These are phyloP conservation scores for Suhomyces prunicola DNA, from an alignment of 805 yeast species.

Conservation along the genomic window DNA sequence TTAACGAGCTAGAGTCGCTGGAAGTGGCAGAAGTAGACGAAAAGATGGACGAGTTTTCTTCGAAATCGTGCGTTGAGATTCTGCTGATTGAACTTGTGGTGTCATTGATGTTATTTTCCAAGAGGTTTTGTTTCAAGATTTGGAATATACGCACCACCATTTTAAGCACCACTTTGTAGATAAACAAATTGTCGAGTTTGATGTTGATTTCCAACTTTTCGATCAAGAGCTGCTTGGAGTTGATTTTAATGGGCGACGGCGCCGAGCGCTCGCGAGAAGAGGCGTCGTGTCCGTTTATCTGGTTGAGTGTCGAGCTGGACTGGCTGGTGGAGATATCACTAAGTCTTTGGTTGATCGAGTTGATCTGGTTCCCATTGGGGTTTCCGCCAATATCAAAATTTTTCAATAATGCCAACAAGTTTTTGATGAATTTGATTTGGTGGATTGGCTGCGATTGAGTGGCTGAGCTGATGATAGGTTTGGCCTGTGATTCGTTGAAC, in stretches of 20 bases:
- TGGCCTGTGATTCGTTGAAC: constrained; percentile 6
- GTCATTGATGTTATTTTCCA: constrained; percentile 6
- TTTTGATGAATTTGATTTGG: constrained; percentile 33
- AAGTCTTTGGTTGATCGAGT: constrained; percentile 2
- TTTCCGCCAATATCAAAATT: constrained; percentile 37
- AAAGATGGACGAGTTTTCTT: constrained; percentile 35
- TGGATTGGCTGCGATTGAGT: constrained; percentile 21
- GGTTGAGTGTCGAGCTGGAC: constrained; percentile 12
- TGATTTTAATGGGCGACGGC: constrained; percentile 38
- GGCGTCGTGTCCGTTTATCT: constrained; percentile 4
- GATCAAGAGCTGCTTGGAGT: constrained; percentile 38
- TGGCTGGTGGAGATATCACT: constrained; percentile 10
- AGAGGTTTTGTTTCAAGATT: constrained; percentile 25
- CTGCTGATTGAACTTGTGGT: neutral
- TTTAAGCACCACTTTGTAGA: constrained; percentile 32
- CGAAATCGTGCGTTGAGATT: constrained; percentile 9
- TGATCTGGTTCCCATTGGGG: constrained; percentile 6
- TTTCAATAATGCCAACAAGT: constrained; percentile 31
- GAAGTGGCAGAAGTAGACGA: constrained; percentile 28
- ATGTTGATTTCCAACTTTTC: constrained; percentile 45
- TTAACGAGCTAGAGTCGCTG: constrained; percentile 17
- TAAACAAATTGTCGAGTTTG: constrained; percentile 36
- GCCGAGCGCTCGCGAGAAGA: constrained; percentile 8
- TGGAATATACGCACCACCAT: constrained; percentile 26
- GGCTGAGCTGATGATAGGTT: constrained; percentile 6